These are phyloP conservation scores for Trypanosoma platydactyli DNA, from an alignment of 208 protist genomes.

Conservation along the genomic window DNA sequence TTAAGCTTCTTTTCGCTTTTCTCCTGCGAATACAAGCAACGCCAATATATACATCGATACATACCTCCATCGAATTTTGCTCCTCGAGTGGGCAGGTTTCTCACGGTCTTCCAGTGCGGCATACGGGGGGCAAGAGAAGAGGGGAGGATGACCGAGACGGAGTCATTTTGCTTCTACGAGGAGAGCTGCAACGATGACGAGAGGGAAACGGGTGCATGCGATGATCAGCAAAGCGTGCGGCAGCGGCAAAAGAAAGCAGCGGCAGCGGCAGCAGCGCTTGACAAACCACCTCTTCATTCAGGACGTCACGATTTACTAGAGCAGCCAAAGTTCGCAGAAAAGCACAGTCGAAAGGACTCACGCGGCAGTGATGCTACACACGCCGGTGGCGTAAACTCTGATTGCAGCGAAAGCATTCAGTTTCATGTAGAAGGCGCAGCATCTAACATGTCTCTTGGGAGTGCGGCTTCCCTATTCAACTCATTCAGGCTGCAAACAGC, in stretches of 20 bases:
- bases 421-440: constrained; percentile 15
- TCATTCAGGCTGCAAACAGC: not conserved
- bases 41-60: too few species aligned
- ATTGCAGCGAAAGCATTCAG: constrained; percentile 21
- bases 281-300: not conserved
- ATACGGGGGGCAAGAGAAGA: not conserved
- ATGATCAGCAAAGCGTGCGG: not conserved
- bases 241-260: too few species aligned
- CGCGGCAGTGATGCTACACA: not conserved
- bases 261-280: not conserved
- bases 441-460: constrained; percentile 1
- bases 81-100: constrained; percentile 1
- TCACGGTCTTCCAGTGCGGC: not conserved
- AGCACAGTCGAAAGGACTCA: not conserved
- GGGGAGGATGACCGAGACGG: constrained; percentile 39
- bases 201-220: not conserved
- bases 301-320: not conserved
- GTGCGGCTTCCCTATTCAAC: not conserved
- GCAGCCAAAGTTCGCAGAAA: not conserved
- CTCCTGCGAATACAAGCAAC: too few species aligned
- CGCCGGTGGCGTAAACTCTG: not conserved
- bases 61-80: constrained; percentile 3
- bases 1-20: not conserved
- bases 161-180: constrained; percentile 56
- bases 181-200: constrained; percentile 16